phyloP scores from a whole-genome alignment of 352 stramenopile genomes.

The Globisporangium lucens region DNA sequence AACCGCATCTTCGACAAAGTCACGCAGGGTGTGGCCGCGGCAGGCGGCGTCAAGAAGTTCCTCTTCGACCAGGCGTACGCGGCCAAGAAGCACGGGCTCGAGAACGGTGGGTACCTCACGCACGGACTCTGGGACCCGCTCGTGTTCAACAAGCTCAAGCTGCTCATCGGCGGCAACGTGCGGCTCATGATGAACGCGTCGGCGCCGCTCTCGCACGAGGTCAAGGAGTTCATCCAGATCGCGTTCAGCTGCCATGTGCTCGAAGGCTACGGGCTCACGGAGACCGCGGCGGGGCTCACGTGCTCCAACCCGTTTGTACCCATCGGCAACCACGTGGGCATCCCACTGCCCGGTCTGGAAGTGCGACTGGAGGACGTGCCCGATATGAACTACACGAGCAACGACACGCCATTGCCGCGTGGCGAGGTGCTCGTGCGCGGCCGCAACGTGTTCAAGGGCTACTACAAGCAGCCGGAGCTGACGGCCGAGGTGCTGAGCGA shows the following conservation, averaged over 20 bases:
- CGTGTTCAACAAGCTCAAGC: conserved; percentile 94
- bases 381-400: conserved; percentile 2
- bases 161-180: conserved; percentile 83
- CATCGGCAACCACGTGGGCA: conserved; percentile 7
- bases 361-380: conserved; percentile 2
- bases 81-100: conserved; percentile 73
- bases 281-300: conserved; percentile 85
- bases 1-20: conserved; percentile 83
- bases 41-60: conserved; percentile 87
- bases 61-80: conserved; percentile 85
- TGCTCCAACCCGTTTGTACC: conserved; percentile 1
- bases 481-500: neutral
- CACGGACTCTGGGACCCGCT: conserved; percentile 90
- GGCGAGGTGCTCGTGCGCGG: conserved; percentile 4
- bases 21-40: conserved; percentile 52
- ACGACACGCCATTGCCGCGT: neutral
- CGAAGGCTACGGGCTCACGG: conserved; percentile 94
- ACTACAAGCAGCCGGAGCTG: conserved; percentile 6
- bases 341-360: conserved; percentile 1
- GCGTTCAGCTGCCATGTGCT: conserved; percentile 86
- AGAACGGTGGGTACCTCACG: conserved; percentile 29
- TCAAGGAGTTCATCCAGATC: conserved; percentile 94
- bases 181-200: conserved; percentile 91
- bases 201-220: conserved; percentile 84
- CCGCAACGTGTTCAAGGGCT: conserved; percentile 5